Percentiles rank a stretch among this genome's conserved stretches.
These are phyloP conservation scores for Solanum okadae DNA, from an alignment of 257 asterid genomes.

Conservation along the genomic window DNA sequence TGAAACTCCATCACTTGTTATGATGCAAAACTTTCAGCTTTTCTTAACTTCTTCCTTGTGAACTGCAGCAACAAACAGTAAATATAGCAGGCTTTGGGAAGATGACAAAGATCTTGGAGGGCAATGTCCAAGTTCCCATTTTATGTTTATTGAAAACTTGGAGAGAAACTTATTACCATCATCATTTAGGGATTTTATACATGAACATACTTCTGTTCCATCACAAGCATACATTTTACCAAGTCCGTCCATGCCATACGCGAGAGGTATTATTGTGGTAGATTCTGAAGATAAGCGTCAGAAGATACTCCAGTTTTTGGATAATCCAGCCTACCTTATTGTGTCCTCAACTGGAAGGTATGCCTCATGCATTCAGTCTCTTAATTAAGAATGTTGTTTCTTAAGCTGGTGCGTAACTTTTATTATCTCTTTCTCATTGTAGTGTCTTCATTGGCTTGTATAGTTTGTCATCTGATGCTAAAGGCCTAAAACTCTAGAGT, in stretches of 20 bases:
- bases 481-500: neutral
- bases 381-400: neutral
- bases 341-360: conserved; percentile 63
- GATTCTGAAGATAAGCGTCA: conserved; percentile 22
- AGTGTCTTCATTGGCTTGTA: neutral
- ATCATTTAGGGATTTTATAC: conserved; percentile 26
- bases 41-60: neutral
- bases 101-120: conserved; percentile 44
- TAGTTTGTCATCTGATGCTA: neutral
- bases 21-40: neutral
- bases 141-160: conserved; percentile 32
- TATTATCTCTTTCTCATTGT: neutral
- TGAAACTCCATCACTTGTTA: neutral
- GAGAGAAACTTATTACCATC: conserved; percentile 36
- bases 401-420: neutral
- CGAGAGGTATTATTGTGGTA: conserved; percentile 40
- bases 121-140: conserved; percentile 2
- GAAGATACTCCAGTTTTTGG: conserved; percentile 29
- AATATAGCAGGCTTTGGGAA: neutral
- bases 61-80: conserved; percentile 1
- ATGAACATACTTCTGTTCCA: conserved; percentile 23
- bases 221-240: conserved; percentile 40
- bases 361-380: neutral
- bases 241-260: conserved; percentile 22
- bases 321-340: conserved; percentile 30